These are phyloP conservation scores for Globisporangium sylvaticum DNA, from an alignment of 352 stramenopile species.

Conservation along the genomic window DNA sequence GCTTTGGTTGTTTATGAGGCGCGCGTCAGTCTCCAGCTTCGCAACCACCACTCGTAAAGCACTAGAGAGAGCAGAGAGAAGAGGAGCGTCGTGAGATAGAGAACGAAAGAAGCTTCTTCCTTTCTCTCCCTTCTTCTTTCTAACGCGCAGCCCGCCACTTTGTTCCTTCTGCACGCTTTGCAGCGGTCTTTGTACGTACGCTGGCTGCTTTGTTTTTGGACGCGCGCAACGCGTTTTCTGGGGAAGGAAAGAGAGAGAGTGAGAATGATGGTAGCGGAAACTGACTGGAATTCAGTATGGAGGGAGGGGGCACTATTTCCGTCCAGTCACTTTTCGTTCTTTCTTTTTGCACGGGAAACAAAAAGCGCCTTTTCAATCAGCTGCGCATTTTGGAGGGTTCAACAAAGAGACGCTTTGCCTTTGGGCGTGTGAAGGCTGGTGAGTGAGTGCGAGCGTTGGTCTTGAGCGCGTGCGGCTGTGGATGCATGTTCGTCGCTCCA, in stretches of 20 bases:
- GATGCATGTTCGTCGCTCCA: not conserved
- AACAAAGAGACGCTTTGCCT: not conserved
- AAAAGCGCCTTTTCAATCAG: not conserved
- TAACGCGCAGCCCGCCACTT: not conserved
- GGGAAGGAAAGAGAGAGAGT: not conserved
- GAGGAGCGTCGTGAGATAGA: not conserved
- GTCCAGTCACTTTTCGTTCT: constrained; percentile 10
- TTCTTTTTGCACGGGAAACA: constrained; percentile 2
- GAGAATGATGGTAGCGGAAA: not conserved
- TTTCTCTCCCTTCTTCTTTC: not conserved
- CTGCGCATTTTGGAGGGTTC: not conserved
- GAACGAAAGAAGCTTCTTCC: not conserved
- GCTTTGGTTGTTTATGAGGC: not conserved
- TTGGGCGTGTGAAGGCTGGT: not conserved
- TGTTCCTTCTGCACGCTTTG: no score
- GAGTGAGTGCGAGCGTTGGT: not conserved
- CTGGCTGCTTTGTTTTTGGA: not conserved
- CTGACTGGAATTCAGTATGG: constrained; percentile 4
- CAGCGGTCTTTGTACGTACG: not conserved
- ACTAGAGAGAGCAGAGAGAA: not conserved
- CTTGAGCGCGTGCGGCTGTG: not conserved
- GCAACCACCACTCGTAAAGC: not conserved
- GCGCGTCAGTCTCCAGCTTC: not conserved
- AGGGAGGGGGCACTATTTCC: constrained; percentile 9
- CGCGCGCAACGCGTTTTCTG: constrained; percentile 3